phyloP scores from a whole-genome alignment of 139 green algal species.

The Limnomonas spitsbergensis region DNA sequence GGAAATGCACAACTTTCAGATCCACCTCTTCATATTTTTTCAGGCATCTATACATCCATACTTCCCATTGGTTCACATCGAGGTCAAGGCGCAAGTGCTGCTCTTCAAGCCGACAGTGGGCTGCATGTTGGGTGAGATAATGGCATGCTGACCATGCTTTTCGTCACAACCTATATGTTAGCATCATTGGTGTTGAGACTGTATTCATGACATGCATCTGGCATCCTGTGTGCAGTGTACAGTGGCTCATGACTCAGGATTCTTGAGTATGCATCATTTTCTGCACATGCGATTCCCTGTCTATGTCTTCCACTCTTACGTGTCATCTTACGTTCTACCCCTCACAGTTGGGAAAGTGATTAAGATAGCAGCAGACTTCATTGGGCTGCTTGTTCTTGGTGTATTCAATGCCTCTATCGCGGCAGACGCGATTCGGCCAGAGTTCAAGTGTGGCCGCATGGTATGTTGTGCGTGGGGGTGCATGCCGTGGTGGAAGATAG shows the following conservation, averaged over 20 bases:
- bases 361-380: slow-evolving; percentile 12
- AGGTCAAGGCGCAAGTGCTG: not conserved
- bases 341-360: slow-evolving; percentile 9
- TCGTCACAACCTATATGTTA: too few relatives aligned
- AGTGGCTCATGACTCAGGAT: too few relatives aligned
- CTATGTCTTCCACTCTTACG: too few relatives aligned
- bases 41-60: slow-evolving; percentile 7
- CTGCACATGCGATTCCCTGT: too few relatives aligned
- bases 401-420: slow-evolving; percentile 18
- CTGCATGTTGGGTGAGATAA: not conserved
- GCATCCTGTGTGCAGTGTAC: too few relatives aligned
- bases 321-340: too few relatives aligned
- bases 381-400: slow-evolving; percentile 13
- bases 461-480: not conserved
- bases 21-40: too few relatives aligned
- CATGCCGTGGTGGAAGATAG: too few relatives aligned
- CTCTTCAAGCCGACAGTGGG: slow-evolving; percentile 7
- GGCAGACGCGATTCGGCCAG: slow-evolving; percentile 7
- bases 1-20: too few relatives aligned
- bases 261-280: too few relatives aligned
- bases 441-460: slow-evolving; percentile 9
- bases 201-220: too few relatives aligned
- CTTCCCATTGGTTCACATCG: slow-evolving; percentile 3
- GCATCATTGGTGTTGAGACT: too few relatives aligned
- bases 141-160: not conserved